A percentile compares a stretch with the other conserved stretches of the same genome.
Evolutionary conservation across 129 eudicot genomes (phyloP).

Genomic region (Artemisia tridentata): DNA sequence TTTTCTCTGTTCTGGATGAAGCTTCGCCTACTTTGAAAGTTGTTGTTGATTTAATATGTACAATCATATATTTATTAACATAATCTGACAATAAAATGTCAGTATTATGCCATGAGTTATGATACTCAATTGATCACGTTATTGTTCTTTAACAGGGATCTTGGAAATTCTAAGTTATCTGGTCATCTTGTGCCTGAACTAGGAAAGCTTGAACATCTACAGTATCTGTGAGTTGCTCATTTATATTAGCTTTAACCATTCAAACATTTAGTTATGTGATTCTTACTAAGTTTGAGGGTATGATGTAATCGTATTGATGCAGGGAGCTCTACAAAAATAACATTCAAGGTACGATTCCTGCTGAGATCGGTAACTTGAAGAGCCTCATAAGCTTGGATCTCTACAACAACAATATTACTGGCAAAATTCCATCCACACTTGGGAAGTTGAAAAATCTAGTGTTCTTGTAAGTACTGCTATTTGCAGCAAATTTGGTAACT

Average conservation of each 20-base stretch:
- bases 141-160: constrained; percentile 57
- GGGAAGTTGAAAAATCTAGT: constrained; percentile 83
- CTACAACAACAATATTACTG: constrained; percentile 84
- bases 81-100: not conserved
- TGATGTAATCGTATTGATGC: constrained; percentile 21
- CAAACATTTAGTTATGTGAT: not conserved
- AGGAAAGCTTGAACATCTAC: constrained; percentile 85
- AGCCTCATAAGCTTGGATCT: constrained; percentile 85
- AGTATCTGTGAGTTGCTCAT: constrained; percentile 74
- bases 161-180: constrained; percentile 88
- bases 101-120: not conserved
- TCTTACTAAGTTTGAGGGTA: not conserved
- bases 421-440: constrained; percentile 74
- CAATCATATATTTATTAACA: constrained; percentile 3
- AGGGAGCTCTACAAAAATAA: constrained; percentile 93
- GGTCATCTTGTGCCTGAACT: constrained; percentile 91
- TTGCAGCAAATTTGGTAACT: not conserved
- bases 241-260: not conserved
- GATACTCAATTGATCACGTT: constrained; percentile 2
- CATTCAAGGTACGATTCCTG: constrained; percentile 80
- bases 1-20: not conserved
- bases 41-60: not conserved
- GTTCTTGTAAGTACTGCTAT: constrained; percentile 72
- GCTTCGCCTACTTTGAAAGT: not conserved
- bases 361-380: constrained; percentile 87